A percentile compares a stretch with the other conserved stretches of the same genome.
Conservation (phyloP, 208 protist species). For the Kentomonas sorsogonicus region DNA sequence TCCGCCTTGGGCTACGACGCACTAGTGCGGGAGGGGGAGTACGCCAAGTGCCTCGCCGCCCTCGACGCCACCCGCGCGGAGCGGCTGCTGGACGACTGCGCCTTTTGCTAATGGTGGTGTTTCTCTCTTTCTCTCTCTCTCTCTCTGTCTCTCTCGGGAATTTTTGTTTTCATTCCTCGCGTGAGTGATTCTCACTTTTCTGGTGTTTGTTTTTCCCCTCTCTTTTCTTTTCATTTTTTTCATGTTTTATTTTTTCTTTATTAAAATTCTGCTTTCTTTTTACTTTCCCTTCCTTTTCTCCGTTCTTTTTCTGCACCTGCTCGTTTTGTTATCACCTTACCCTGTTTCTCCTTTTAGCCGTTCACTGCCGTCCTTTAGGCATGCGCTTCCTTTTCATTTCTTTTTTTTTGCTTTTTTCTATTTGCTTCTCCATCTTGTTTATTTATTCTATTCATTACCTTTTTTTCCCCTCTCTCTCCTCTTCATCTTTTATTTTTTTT, state of each 20-base stretch:
- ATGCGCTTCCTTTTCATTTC: neutral
- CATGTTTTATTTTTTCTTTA: conserved; percentile 11
- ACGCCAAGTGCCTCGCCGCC: too few species aligned
- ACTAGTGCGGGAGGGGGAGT: too few species aligned
- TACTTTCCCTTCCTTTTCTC: conserved; percentile 6
- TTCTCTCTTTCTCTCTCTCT: conserved; percentile 5
- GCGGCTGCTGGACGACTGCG: too few species aligned
- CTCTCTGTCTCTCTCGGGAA: conserved; percentile 1
- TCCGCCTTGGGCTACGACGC: too few species aligned
- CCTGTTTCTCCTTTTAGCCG: conserved; percentile 7
- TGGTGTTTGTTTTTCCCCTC: conserved; percentile 1
- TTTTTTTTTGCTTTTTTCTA: conserved; percentile 7
- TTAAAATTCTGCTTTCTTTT: conserved; percentile 3
- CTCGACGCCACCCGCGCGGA: too few species aligned
- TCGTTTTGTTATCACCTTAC: neutral
- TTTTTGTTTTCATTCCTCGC: conserved; percentile 7
- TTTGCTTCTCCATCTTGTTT: neutral
- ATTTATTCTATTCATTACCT: too few species aligned
- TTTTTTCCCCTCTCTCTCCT: too few species aligned
- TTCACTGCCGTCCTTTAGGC: neutral
- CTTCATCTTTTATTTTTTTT: conserved; percentile 2
- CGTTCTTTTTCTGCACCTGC: neutral
- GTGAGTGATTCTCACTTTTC: neutral
- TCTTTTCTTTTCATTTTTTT: conserved; percentile 5
- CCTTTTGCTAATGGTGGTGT: neutral